Percentiles rank a stretch among this genome's conserved stretches.
These are phyloP conservation scores for Trichoderma asperellum DNA, from an alignment of 2,329 filamentous ascomycete species.

Conservation along the genomic window DNA sequence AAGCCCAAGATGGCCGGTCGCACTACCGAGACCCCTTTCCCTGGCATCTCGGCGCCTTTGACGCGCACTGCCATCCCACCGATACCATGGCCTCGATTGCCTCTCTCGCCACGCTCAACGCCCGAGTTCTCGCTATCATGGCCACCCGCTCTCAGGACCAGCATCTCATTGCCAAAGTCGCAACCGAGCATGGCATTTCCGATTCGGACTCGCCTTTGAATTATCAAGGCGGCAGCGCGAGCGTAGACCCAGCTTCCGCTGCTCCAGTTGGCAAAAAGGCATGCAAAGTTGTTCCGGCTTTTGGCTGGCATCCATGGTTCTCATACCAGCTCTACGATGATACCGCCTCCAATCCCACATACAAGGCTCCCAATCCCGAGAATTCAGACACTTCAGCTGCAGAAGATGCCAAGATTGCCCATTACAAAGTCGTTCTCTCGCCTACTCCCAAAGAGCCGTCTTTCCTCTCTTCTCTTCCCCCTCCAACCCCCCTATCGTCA, in stretches of 20 bases:
- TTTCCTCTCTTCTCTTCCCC: constrained; percentile 58
- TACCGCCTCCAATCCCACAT: constrained; percentile 44
- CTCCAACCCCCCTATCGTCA: constrained; percentile 61
- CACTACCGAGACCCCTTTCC: constrained; percentile 53
- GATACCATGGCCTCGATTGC: constrained; percentile 69
- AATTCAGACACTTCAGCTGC: neutral
- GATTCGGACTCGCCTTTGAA: neutral
- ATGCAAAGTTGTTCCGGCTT: constrained; percentile 63
- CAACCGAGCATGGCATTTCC: constrained; percentile 58
- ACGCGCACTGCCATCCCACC: constrained; percentile 84
- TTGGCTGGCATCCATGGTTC: constrained; percentile 90
- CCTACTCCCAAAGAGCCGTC: constrained; percentile 49
- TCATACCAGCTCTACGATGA: constrained; percentile 76
- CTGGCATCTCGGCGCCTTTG: constrained; percentile 72
- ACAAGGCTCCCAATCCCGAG: constrained; percentile 37
- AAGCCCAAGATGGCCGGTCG: neutral
- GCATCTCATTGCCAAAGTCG: constrained; percentile 67
- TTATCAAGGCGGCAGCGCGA: neutral
- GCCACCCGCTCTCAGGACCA: constrained; percentile 77
- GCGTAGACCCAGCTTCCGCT: neutral
- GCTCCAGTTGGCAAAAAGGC: neutral
- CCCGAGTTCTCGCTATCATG: constrained; percentile 73
- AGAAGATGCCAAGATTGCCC: constrained; percentile 50
- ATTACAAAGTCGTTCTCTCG: constrained; percentile 71
- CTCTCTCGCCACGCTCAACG: constrained; percentile 66